These are phyloP conservation scores for Tephrocybe sp. DNA, from an alignment of 768 basidiomycete genomes.

Conservation along the genomic window DNA sequence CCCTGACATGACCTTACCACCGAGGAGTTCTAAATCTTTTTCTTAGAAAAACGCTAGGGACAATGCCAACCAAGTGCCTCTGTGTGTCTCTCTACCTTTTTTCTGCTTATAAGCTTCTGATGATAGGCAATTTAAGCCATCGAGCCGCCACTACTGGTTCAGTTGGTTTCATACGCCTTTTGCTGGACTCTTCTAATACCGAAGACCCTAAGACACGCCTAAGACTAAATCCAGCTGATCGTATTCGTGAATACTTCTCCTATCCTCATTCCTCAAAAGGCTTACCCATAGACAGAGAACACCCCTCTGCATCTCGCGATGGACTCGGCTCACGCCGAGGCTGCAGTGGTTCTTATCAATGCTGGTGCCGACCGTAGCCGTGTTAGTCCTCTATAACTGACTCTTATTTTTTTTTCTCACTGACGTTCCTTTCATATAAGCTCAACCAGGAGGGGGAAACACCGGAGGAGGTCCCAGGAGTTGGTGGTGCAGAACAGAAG, in stretches of 20 bases:
- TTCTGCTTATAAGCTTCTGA: conserved; percentile 21
- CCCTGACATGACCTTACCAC: conserved; percentile 27
- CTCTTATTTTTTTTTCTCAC: conserved; percentile 11
- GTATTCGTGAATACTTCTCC: conserved; percentile 51
- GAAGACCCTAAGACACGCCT: conserved; percentile 68
- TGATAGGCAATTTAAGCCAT: conserved; percentile 51
- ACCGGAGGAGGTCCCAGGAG: conserved; percentile 88
- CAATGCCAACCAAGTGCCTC: conserved; percentile 87
- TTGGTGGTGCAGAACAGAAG: conserved; percentile 87
- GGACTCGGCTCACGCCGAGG: conserved; percentile 93
- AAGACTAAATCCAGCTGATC: conserved; percentile 89
- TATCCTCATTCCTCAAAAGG: conserved; percentile 10
- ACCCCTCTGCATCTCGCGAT: conserved; percentile 96
- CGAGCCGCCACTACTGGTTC: conserved; percentile 96
- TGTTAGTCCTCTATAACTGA: conserved; percentile 45
- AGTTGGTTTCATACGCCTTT: conserved; percentile 79
- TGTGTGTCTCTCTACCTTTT: conserved; percentile 47
- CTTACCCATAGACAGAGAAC: conserved; percentile 57
- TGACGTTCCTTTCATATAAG: conserved; percentile 37
- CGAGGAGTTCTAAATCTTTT: conserved; percentile 27
- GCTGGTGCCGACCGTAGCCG: conserved; percentile 91
- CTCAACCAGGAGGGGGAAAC: conserved; percentile 79
- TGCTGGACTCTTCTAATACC: conserved; percentile 81
- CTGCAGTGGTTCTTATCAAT: conserved; percentile 87
- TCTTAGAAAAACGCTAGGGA: conserved; percentile 90